Evolutionary conservation across 75 land plant genomes (phyloP), one percentile per base, ranked within the genome.

Genomic region (Pinus tabuliformis): DNA sequence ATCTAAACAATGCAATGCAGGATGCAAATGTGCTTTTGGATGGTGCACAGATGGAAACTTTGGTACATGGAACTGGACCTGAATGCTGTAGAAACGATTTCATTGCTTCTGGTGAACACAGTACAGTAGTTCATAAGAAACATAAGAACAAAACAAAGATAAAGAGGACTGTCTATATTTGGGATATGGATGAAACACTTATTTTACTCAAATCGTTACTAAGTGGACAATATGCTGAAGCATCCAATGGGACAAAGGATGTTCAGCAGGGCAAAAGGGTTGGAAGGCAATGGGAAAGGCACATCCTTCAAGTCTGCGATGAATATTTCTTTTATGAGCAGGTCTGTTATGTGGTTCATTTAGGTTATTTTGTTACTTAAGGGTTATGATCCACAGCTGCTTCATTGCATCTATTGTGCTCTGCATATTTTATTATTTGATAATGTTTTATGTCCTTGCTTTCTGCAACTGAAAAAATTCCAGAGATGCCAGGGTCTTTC

Each of bases 101-200:
- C 70, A 66, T 5, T 66, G 45, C 70, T 72, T 54, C 15, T 24
- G 73, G 57, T 52, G 57, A 54, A 49, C 57, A 24, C 22, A 26
- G 57, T 22, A 26, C 17, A 1, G 30, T 54, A 21, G 57, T 52
- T 49, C 56, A 42, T 7, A 73, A 73, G 58, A 22, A 54, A 56
- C 33, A 52, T 56, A 56, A 20, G 42, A 54, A 73, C 26, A 73
- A 56, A 24, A 73, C 36, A 15, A 73, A 73, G 5, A 15, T 45
- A 58, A 77, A 74, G 52, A 75, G 26, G 82, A 85, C 60, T 42
- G 85, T 95, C 15, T 88, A 85, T 59, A 76, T 95, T 3, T 95
- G 98, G 98, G 98, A 95, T 81, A 83, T 95, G 92, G 98, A 95
- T 73, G 98, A 95, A 75, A 95, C 98, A 9, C 88, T 95, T 26